Evolutionary conservation across 129 eudicot genomes (phyloP), one percentile per base, ranked within the genome.

Genomic region (Logfia minima): DNA sequence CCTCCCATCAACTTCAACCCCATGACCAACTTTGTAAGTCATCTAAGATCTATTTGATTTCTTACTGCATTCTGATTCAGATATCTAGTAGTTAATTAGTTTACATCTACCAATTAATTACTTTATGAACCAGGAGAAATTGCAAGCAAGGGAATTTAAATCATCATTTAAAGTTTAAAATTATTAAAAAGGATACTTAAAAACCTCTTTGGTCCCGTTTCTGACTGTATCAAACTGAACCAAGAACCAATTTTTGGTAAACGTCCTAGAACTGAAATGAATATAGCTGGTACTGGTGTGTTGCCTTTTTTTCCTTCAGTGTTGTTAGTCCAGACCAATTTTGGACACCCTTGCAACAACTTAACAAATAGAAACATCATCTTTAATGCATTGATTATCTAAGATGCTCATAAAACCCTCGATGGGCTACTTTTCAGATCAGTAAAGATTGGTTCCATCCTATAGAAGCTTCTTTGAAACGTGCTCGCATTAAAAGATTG

Each of bases 381-480:
- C 24, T 1, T 55, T 9, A 7, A 5, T 18, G 22, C 11, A 18
- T 77, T 11, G 3, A 55, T 17, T 13, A 35, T 63, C 43, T 16
- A n/a, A 21, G 10, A 23, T 21, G 18, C 66, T 73, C 21, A 4
- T 16, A 59, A 28, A 58, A 48, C 60, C 26, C 14, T 37, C 70
- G 48, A 69, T 72, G 70, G 63, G 9, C 21, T 45, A 71, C 16
- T 72, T 29, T 56, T 70, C 92, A 90, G 96, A 84, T 88, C 19
- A 66, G 41, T 52, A 68, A 81, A 76, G 79, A 83, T 34, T 91
- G 97, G 93, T 91, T 91, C 82, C 77, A 45, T 69, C 88, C 97
- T 63, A 78, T 69, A 11, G 97, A 87, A 80, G 97, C 89, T 80
- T 86, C 87, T 71, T 71, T 75, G 22, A 91, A 87, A 82, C 97